phyloP scores from a whole-genome alignment of 495 filamentous ascomycete genomes.

The Tirmania nivea region DNA sequence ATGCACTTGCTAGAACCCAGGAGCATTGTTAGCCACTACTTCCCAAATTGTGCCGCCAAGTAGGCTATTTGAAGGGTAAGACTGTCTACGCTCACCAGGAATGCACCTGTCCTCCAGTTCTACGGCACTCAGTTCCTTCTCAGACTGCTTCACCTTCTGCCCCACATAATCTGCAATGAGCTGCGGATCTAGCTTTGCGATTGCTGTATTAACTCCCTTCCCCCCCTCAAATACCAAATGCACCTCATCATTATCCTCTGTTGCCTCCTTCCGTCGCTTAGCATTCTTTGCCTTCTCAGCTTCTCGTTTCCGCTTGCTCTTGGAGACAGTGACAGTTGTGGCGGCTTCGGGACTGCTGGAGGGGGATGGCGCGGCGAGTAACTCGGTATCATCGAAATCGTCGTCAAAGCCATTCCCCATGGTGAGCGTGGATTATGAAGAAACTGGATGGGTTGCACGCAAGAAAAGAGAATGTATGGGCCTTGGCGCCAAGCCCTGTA shows the following conservation, averaged over 20 bases:
- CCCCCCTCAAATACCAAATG: constrained; percentile 32
- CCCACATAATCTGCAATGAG: constrained; percentile 71
- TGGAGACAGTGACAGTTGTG: constrained; percentile 1
- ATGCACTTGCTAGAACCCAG: constrained; percentile 22
- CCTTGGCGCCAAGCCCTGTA: no score
- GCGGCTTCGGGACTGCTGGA: constrained; percentile 1
- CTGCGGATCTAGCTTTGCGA: constrained; percentile 57
- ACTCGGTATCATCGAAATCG: constrained; percentile 12
- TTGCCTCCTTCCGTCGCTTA: constrained; percentile 29
- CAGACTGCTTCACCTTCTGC: constrained; percentile 55
- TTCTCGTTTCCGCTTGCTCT: constrained; percentile 30
- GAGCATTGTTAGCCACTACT: neutral
- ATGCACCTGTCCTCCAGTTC: constrained; percentile 68
- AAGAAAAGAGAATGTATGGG: no score
- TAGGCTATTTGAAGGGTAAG: neutral
- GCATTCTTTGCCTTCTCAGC: constrained; percentile 32
- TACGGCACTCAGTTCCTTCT: constrained; percentile 53
- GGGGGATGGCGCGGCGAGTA: neutral
- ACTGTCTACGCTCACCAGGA: constrained; percentile 35
- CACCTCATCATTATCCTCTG: constrained; percentile 36
- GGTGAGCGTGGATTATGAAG: neutral
- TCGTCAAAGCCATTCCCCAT: constrained; percentile 7
- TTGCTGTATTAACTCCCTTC: constrained; percentile 42
- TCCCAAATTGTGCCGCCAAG: constrained; percentile 5
- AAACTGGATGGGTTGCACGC: no score